Evolutionary conservation across 1,284 basidiomycete species (phyloP).

Genomic region (Rhizoctonia solani): DNA sequence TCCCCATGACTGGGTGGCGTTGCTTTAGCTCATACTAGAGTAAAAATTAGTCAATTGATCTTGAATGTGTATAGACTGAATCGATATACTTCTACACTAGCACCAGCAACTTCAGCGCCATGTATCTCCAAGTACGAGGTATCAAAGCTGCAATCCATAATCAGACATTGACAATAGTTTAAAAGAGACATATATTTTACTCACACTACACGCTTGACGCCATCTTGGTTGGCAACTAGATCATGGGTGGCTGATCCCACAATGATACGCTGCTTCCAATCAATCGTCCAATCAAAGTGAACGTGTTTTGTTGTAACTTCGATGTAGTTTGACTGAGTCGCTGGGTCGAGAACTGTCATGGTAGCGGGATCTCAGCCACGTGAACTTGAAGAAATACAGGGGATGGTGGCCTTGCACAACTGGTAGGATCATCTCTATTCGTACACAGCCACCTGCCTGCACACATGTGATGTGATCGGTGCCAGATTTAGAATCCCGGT

Average conservation of each 20-base stretch:
- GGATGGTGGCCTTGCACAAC: too few relatives aligned
- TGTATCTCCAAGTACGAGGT: slow-evolving; percentile 72
- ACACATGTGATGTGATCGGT: too few relatives aligned
- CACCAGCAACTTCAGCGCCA: slow-evolving; percentile 59
- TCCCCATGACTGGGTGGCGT: slow-evolving; percentile 72
- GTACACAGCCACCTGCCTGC: too few relatives aligned
- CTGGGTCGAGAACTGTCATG: neutral
- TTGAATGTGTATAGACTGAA: slow-evolving; percentile 10
- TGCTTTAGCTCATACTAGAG: slow-evolving; percentile 57
- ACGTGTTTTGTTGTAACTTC: slow-evolving; percentile 70
- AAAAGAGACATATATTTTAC: too few relatives aligned
- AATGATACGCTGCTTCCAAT: slow-evolving; percentile 72
- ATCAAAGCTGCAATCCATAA: slow-evolving; percentile 65
- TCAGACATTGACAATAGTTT: too few relatives aligned
- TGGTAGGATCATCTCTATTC: too few relatives aligned
- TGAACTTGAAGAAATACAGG: too few relatives aligned
- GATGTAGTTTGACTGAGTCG: slow-evolving; percentile 64
- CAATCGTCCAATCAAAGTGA: slow-evolving; percentile 79
- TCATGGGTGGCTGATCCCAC: slow-evolving; percentile 74
- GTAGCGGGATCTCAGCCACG: neutral
- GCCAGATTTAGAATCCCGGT: too few relatives aligned
- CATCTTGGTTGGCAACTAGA: slow-evolving; percentile 60
- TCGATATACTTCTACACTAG: slow-evolving; percentile 52
- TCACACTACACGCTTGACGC: slow-evolving; percentile 67
- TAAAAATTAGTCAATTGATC: slow-evolving; percentile 15